A percentile compares a stretch with the other conserved stretches of the same genome.
These are phyloP conservation scores for Chaetomidium leptoderma DNA, from an alignment of 495 filamentous ascomycete genomes.

Conservation along the genomic window DNA sequence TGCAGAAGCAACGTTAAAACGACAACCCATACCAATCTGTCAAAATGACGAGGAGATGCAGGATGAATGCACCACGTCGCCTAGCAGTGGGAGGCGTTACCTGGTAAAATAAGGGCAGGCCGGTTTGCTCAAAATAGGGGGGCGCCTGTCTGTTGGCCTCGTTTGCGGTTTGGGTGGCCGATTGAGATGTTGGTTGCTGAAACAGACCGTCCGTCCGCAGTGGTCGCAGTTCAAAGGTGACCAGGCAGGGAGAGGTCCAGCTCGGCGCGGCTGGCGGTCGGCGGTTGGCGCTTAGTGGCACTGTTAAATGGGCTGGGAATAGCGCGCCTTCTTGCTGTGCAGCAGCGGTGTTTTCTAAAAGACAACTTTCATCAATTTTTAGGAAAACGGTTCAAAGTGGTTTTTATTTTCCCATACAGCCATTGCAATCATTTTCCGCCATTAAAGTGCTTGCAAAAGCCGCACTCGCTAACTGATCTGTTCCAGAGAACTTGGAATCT, in stretches of 20 bases:
- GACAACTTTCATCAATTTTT: too few relatives aligned
- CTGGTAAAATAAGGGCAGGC: neutral
- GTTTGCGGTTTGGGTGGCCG: constrained; percentile 6
- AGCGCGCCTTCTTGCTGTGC: neutral
- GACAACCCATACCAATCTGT: neutral
- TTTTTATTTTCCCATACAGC: neutral
- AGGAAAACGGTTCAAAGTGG: too few relatives aligned
- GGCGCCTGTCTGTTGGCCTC: constrained; percentile 1
- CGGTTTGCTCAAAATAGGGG: neutral
- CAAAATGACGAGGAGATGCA: neutral
- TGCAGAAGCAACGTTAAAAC: constrained; percentile 8
- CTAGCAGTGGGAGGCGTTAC: neutral
- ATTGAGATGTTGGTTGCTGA: constrained; percentile 10
- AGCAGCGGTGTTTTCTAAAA: neutral
- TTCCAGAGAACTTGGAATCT: neutral
- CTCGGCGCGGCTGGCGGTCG: constrained; percentile 3
- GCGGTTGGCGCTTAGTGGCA: constrained; percentile 3
- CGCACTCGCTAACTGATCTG: neutral
- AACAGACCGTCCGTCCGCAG: constrained; percentile 12
- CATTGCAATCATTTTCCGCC: too few relatives aligned
- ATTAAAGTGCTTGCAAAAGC: too few relatives aligned
- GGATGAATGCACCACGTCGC: neutral
- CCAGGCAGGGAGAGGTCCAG: neutral
- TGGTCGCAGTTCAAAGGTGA: constrained; percentile 12
- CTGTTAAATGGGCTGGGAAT: neutral